Evolutionary conservation across 2,329 filamentous ascomycete species (phyloP), one percentile per base, ranked within the genome.

Genomic region (Penicillium crustosum): DNA sequence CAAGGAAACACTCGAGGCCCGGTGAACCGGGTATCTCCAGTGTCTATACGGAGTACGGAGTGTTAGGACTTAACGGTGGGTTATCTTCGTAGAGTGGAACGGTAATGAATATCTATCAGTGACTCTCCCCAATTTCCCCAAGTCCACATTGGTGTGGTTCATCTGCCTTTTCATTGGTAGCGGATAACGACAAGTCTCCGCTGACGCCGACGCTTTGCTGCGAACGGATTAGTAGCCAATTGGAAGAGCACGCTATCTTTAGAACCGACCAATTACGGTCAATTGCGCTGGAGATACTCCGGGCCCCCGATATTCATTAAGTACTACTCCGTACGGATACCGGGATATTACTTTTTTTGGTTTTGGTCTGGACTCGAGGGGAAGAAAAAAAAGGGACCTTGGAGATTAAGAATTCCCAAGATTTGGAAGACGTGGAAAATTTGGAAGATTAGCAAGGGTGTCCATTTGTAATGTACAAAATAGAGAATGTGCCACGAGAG

Each of bases 201-300:
- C 51, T 55, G 53, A 53, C 49, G 12, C 43, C 45, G 44, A 63
- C 58, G 49, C 59, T 56, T 61, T 54, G 27, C 49, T 47, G 13
- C 12, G 53, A 61, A 35, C 35, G 53, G 55, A 59, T 58, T 56
- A 55, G 48, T 43, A 49, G 31, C 54, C 50, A 49, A 47, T 33
- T 36, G 48, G 61, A 35, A 59, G 58, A 12, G 51, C 50, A 36
- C 53, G 45, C 68, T 70, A 70, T 68, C 56, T 68, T 69, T 70
- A 69, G 68, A 61, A 63, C 58, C 49, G 31, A 2, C 31, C 31
- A 33, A 33, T 12, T 2, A 15, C 49, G 10, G 3, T 63, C 60
- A 67, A 67, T 67, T 21, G 57, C 43, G n/a, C 45, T 17, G 57
- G 49, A 39, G 53, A 64, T 49, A 56, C 43, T 55, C 31, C 44